A percentile compares a stretch with the other conserved stretches of the same genome.
Conservation (phyloP, 306 rosid species). For the Quercus aquifolioides region DNA sequence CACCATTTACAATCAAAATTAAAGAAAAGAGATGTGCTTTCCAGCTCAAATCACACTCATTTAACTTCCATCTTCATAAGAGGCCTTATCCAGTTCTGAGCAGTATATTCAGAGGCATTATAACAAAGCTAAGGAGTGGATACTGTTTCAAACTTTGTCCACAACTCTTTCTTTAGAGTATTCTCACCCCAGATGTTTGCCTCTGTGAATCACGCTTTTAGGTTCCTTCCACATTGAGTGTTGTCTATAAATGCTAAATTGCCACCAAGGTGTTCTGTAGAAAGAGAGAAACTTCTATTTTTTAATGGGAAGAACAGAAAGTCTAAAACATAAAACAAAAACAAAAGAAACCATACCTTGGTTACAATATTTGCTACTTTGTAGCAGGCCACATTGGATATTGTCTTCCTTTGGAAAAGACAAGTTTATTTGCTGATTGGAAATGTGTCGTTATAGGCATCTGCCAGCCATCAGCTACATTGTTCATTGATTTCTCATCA, state of each 20-base stretch:
- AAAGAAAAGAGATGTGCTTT: not conserved
- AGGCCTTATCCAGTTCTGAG: slow-evolving; percentile 70
- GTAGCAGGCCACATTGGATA: too few species aligned
- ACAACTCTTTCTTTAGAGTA: slow-evolving; percentile 83
- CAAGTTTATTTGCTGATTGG: slow-evolving; percentile 15
- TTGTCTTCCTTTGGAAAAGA: too few species aligned
- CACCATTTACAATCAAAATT: slow-evolving; percentile 32
- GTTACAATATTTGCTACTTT: too few species aligned
- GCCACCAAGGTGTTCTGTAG: slow-evolving; percentile 38
- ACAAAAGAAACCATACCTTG: not conserved
- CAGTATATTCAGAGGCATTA: slow-evolving; percentile 21
- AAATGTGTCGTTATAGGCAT: slow-evolving; percentile 4
- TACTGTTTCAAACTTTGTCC: slow-evolving; percentile 85
- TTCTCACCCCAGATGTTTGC: slow-evolving; percentile 80
- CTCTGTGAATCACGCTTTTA: slow-evolving; percentile 44
- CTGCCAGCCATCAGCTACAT: slow-evolving; percentile 20
- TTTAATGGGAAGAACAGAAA: not conserved
- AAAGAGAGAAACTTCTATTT: not conserved
- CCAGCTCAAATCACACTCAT: slow-evolving; percentile 19
- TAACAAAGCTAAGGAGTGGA: slow-evolving; percentile 31
- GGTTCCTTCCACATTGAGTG: slow-evolving; percentile 62
- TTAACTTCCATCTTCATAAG: slow-evolving; percentile 38
- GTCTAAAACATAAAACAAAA: not conserved
- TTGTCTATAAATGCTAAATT: slow-evolving; percentile 33
- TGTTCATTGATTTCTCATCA: slow-evolving; percentile 32